Percentiles rank a stretch among this genome's conserved stretches.
phyloP scores from a whole-genome alignment of 768 basidiomycete species.

The Leucosporidium yakuticum region DNA sequence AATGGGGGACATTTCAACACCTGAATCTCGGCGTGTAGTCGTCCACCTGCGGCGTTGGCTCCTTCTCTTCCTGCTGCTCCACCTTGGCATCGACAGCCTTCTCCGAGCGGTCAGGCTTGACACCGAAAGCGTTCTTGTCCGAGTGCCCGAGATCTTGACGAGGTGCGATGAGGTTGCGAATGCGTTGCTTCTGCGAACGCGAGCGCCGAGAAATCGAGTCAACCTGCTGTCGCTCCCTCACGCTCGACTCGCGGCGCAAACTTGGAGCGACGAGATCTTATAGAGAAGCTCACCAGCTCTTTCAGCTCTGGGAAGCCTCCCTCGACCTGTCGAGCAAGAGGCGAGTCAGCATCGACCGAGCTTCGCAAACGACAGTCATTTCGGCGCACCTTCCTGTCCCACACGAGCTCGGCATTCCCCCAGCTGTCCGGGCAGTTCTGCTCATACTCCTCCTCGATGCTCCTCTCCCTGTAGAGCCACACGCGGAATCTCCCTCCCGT shows the following conservation, averaged over 20 bases:
- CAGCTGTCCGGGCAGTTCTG: neutral
- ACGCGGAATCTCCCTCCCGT: conserved; percentile 47
- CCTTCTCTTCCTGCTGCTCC: neutral
- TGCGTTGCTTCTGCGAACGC: conserved; percentile 42
- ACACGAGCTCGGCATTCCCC: conserved; percentile 36
- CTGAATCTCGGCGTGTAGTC: conserved; percentile 15
- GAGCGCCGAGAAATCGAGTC: neutral
- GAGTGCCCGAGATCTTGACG: conserved; percentile 43
- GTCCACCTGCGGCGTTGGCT: neutral
- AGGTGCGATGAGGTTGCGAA: conserved; percentile 45
- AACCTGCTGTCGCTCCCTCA: neutral
- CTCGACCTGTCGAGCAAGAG: conserved; percentile 37
- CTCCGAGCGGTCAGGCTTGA: neutral
- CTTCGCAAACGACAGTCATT: too few relatives aligned
- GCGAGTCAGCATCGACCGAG: too few relatives aligned
- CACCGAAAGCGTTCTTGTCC: conserved; percentile 34
- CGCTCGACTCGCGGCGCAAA: too few relatives aligned
- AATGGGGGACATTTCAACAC: too few relatives aligned
- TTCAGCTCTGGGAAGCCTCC: conserved; percentile 47
- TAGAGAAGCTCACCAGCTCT: conserved; percentile 14
- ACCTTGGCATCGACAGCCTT: neutral
- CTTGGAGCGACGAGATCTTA: neutral
- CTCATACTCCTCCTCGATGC: neutral
- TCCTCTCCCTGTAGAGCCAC: conserved; percentile 40
- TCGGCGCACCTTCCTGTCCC: conserved; percentile 43